Evolutionary conservation across 139 green algal species (phyloP).

Genomic region (Diplosphaera chodatii): DNA sequence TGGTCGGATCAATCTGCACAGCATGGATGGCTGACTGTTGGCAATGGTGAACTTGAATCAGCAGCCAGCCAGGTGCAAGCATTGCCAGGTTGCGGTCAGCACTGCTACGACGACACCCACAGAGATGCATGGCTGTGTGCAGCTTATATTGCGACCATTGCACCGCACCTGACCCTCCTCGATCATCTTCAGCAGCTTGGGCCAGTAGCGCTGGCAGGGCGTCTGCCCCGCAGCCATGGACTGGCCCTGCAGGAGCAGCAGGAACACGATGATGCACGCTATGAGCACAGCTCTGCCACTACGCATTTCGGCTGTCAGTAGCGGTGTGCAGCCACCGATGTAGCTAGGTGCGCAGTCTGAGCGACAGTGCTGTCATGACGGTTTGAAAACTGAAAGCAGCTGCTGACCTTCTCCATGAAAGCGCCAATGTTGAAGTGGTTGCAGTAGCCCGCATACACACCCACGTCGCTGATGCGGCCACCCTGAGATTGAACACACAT

Average conservation of each 20-base stretch:
- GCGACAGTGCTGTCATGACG: background rate
- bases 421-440: slow-evolving; percentile 73
- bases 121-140: background rate
- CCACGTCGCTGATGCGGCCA: slow-evolving; percentile 32
- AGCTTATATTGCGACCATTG: background rate
- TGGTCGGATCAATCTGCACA: background rate
- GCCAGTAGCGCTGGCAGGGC: background rate
- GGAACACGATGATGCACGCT: too few species aligned
- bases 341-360: too few species aligned
- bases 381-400: background rate
- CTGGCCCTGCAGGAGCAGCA: background rate
- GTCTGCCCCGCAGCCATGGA: background rate
- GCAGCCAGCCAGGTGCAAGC: background rate
- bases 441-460: slow-evolving; percentile 41
- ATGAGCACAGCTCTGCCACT: too few species aligned
- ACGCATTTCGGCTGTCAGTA: background rate
- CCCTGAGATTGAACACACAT: background rate
- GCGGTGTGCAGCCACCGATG: too few species aligned
- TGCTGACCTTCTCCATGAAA: slow-evolving; percentile 69
- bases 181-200: background rate
- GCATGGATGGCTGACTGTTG: background rate
- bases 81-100: too few species aligned
- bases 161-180: background rate
- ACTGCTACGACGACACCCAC: too few species aligned
- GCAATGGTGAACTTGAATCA: background rate